Evolutionary conservation across 169 alveolate species (phyloP).

Genomic region (Plasmodium cynomolgi): DNA sequence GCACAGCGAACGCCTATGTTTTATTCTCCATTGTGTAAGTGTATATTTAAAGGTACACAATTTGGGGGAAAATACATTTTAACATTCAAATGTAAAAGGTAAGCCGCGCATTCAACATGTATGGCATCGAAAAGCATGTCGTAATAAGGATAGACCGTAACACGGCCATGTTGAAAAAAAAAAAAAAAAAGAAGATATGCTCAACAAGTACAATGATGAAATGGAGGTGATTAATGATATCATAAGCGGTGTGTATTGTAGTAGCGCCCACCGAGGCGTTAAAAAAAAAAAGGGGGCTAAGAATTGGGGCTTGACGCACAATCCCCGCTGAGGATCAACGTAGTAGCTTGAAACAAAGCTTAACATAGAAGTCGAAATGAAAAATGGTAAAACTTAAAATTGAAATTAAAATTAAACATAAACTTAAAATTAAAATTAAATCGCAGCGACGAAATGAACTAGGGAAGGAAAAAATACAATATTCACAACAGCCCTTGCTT

Average conservation of each 20-base stretch:
- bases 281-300: background rate
- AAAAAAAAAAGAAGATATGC: background rate
- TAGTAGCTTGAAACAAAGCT: background rate
- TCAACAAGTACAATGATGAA: background rate
- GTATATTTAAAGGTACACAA: background rate
- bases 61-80: background rate
- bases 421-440: background rate
- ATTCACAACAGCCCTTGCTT: background rate
- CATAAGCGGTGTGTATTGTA: background rate
- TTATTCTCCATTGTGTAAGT: background rate
- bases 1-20: background rate
- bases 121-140: background rate
- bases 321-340: background rate
- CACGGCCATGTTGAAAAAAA: background rate
- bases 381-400: background rate
- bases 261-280: background rate
- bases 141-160: background rate
- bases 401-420: background rate
- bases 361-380: background rate
- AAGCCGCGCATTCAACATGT: background rate
- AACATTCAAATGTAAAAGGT: conserved; percentile 4
- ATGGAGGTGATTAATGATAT: background rate
- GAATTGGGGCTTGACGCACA: background rate
- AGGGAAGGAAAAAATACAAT: background rate
- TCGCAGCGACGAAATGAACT: background rate